A percentile compares a stretch with the other conserved stretches of the same genome.
phyloP scores from a whole-genome alignment of 2,329 filamentous ascomycete species.

The Paracoccidioides lutzii region DNA sequence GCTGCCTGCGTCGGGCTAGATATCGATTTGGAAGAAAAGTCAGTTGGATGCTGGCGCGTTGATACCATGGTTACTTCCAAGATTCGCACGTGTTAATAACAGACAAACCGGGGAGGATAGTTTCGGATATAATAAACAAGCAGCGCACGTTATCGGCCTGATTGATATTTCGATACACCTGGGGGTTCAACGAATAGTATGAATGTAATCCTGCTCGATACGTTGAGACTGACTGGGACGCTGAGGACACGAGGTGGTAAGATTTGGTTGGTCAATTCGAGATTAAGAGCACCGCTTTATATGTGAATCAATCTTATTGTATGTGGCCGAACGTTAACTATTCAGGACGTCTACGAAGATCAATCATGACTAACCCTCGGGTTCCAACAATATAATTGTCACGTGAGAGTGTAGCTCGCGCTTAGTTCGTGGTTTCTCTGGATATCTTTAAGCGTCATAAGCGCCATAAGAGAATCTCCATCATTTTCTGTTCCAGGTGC shows the following conservation, averaged over 20 bases:
- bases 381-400: too few relatives aligned
- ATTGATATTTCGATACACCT: background rate
- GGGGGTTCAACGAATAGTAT: background rate
- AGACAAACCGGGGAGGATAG: background rate
- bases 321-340: too few relatives aligned
- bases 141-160: background rate
- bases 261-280: background rate
- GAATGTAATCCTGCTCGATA: background rate
- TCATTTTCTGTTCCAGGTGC: too few relatives aligned
- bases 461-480: too few relatives aligned
- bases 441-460: too few relatives aligned
- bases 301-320: background rate
- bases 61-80: constrained; percentile 37
- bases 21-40: constrained; percentile 31
- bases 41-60: constrained; percentile 41
- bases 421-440: too few relatives aligned
- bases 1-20: constrained; percentile 14
- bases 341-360: too few relatives aligned
- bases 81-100: background rate
- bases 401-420: too few relatives aligned
- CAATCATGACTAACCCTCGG: too few relatives aligned
- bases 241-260: background rate
- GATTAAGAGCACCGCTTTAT: background rate
- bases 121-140: background rate
- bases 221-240: background rate